These are phyloP conservation scores for Apiospora pterosperma DNA, from an alignment of 2,329 filamentous ascomycete genomes.

Conservation along the genomic window DNA sequence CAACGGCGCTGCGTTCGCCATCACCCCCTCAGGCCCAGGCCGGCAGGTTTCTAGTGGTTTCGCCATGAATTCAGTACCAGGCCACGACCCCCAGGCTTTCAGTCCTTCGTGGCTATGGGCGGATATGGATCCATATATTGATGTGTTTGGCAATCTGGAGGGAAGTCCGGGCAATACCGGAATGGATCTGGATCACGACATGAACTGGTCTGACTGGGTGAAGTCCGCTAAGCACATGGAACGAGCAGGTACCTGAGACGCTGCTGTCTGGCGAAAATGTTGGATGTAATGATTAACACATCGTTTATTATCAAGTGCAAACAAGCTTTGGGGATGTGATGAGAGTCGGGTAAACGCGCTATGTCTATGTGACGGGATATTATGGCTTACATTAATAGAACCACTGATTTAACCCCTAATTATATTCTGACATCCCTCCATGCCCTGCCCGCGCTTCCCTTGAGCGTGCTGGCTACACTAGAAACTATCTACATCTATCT, in stretches of 20 bases:
- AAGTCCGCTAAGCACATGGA: constrained; percentile 29
- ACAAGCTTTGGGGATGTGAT: neutral
- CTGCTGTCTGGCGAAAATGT: too few species aligned
- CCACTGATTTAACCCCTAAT: too few species aligned
- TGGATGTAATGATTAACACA: too few species aligned
- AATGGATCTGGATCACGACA: constrained; percentile 25
- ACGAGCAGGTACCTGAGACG: too few species aligned
- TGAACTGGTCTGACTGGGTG: constrained; percentile 36
- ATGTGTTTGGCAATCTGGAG: constrained; percentile 14
- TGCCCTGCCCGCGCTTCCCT: too few species aligned
- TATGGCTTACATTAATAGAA: too few species aligned
- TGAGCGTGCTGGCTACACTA: too few species aligned
- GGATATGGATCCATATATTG: constrained; percentile 20
- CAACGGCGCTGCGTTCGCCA: neutral
- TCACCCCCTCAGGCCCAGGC: neutral
- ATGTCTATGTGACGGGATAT: too few species aligned
- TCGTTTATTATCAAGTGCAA: too few species aligned
- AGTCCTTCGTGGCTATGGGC: constrained; percentile 30
- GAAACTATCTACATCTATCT: too few species aligned
- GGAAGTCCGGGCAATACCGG: constrained; percentile 17
- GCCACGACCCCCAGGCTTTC: constrained; percentile 13
- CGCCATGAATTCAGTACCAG: neutral
- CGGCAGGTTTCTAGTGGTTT: neutral
- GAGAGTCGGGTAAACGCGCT: too few species aligned
- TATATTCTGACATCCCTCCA: too few species aligned